A percentile compares a stretch with the other conserved stretches of the same genome.
Evolutionary conservation across 2,329 filamentous ascomycete genomes (phyloP).

Genomic region (Microdochium bolleyi): DNA sequence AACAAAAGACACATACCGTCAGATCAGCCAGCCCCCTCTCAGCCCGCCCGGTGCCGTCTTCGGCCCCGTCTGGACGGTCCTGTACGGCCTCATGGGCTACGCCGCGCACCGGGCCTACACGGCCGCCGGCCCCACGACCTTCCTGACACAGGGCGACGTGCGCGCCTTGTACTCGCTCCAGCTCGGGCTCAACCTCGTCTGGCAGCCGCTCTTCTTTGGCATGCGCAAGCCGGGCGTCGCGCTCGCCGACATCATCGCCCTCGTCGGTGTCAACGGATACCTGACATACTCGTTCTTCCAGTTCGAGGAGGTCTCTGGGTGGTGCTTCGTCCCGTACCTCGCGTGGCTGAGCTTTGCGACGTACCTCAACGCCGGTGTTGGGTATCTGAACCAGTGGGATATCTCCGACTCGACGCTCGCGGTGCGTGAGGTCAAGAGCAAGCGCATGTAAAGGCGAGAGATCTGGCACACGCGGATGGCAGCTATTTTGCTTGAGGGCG

Average conservation of each 20-base stretch:
- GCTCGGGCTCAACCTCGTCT: slow-evolving; percentile 75
- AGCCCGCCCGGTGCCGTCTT: slow-evolving; percentile 55
- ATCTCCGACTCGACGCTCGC: slow-evolving; percentile 27
- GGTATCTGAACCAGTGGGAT: slow-evolving; percentile 63
- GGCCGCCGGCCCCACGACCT: slow-evolving; percentile 46
- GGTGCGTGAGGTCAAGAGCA: slow-evolving; percentile 19
- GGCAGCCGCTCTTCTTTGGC: slow-evolving; percentile 93
- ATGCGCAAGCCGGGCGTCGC: slow-evolving; percentile 65
- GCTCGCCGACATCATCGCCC: slow-evolving; percentile 63
- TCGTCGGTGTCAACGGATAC: slow-evolving; percentile 66
- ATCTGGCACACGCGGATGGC: no score
- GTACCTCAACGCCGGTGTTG: slow-evolving; percentile 67
- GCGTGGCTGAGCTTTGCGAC: slow-evolving; percentile 83
- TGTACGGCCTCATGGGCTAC: slow-evolving; percentile 82
- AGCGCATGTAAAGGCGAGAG: slow-evolving; percentile 12
- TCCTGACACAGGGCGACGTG: slow-evolving; percentile 43
- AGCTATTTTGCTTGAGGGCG: background rate
- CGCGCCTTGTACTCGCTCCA: slow-evolving; percentile 70
- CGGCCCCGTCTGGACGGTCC: slow-evolving; percentile 56
- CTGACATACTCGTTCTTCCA: slow-evolving; percentile 69
- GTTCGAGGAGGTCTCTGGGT: slow-evolving; percentile 65
- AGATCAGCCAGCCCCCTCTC: slow-evolving; percentile 59
- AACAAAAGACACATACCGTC: slow-evolving; percentile 54
- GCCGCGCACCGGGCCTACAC: slow-evolving; percentile 71
- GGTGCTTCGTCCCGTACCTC: slow-evolving; percentile 72